Percentiles rank a stretch among this genome's conserved stretches.
Evolutionary conservation across 495 filamentous ascomycete genomes (phyloP).

Genomic region (Lasiosphaeris hirsuta): DNA sequence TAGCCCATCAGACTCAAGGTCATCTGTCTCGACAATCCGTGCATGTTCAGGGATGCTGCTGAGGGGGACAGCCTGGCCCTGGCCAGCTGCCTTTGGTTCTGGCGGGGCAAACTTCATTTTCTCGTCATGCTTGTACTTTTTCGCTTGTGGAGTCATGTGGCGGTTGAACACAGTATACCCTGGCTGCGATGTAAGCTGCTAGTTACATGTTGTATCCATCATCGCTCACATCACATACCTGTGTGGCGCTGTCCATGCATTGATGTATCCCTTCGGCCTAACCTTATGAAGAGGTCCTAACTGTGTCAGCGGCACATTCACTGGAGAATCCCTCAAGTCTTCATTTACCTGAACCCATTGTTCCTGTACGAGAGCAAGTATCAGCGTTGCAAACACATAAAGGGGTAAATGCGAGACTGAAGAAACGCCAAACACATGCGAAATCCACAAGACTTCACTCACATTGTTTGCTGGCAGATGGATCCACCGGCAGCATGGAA

Average conservation of each 20-base stretch:
- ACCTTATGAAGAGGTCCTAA: not conserved
- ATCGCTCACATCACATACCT: no score
- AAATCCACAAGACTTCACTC: not conserved
- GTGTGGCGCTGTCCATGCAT: not conserved
- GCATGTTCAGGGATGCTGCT: not conserved
- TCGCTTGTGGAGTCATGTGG: not conserved
- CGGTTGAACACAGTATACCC: not conserved
- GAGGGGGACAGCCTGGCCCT: no score
- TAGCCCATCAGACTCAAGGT: no score
- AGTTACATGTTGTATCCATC: no score
- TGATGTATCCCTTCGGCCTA: not conserved
- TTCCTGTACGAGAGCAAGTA: not conserved
- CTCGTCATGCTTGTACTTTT: not conserved
- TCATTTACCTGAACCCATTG: not conserved
- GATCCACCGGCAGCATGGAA: conserved; percentile 1
- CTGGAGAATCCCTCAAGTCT: no score
- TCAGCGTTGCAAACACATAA: not conserved
- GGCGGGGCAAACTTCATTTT: no score
- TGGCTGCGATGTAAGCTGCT: not conserved
- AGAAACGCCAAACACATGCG: no score
- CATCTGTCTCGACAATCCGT: no score
- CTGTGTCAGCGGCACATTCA: no score
- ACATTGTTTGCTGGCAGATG: conserved; percentile 7
- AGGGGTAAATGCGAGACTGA: no score
- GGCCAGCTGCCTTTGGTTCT: no score